phyloP scores from a whole-genome alignment of 495 filamentous ascomycete genomes.

The Sporormia fimetaria region DNA sequence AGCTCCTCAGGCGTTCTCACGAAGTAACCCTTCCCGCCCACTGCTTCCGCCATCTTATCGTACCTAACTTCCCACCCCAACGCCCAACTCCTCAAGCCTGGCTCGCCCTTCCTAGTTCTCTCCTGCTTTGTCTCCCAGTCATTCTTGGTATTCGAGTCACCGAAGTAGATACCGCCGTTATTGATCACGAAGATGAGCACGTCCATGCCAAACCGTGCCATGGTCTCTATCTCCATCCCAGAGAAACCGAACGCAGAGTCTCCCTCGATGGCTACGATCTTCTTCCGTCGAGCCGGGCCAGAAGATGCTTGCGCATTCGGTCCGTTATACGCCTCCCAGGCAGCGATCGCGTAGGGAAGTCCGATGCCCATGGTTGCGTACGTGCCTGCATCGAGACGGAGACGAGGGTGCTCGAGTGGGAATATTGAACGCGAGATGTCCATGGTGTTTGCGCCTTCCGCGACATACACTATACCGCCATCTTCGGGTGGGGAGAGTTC shows the following conservation, averaged over 20 bases:
- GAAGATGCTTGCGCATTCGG: slow-evolving; percentile 18
- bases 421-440: slow-evolving; percentile 54
- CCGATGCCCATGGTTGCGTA: slow-evolving; percentile 62
- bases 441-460: slow-evolving; percentile 60
- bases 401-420: slow-evolving; percentile 45
- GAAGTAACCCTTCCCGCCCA: slow-evolving; percentile 46
- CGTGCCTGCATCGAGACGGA: slow-evolving; percentile 52
- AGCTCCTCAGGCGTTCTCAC: slow-evolving; percentile 46
- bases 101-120: slow-evolving; percentile 9
- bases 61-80: slow-evolving; percentile 46
- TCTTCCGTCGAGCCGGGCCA: slow-evolving; percentile 36
- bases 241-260: slow-evolving; percentile 52
- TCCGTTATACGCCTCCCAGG: slow-evolving; percentile 48
- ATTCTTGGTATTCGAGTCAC: slow-evolving; percentile 36
- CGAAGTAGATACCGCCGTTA: slow-evolving; percentile 54
- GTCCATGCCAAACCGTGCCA: slow-evolving; percentile 51
- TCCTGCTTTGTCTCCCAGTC: slow-evolving; percentile 31
- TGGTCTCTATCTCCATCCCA: slow-evolving; percentile 53
- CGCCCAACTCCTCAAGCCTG: slow-evolving; percentile 25
- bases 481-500: slow-evolving; percentile 31
- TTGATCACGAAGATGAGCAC: slow-evolving; percentile 53
- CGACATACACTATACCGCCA: slow-evolving; percentile 49
- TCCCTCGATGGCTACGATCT: slow-evolving; percentile 51
- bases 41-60: slow-evolving; percentile 46
- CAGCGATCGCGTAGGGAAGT: slow-evolving; percentile 52